Conservation (phyloP, 257 asterid species). For the Przewalskia tangutica region DNA sequence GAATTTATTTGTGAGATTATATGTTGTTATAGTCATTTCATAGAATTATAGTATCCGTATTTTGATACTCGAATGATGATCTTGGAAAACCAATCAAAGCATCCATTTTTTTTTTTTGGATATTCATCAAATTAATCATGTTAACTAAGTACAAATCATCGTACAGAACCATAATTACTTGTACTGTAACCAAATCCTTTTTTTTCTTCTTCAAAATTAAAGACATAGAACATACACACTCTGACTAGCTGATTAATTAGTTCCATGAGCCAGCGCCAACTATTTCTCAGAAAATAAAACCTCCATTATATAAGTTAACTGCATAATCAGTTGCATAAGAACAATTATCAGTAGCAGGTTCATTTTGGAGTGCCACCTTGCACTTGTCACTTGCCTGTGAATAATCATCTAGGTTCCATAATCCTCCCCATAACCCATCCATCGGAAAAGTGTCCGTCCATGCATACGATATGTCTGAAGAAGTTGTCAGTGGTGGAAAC, state of each 20-base stretch:
- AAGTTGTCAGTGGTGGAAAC: neutral
- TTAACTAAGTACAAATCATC: neutral
- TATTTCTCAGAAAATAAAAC: constrained; percentile 14
- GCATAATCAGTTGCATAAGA: constrained; percentile 15
- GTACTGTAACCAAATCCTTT: neutral
- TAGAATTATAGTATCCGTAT: neutral
- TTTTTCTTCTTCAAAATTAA: neutral
- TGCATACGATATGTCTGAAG: neutral
- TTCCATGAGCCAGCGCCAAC: neutral
- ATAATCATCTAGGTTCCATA: constrained; percentile 31
- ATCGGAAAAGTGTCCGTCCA: constrained; percentile 20
- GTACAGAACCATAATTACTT: neutral
- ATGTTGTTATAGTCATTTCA: neutral
- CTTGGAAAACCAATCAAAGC: neutral
- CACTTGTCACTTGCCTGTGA: constrained; percentile 11
- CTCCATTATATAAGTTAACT: constrained; percentile 18
- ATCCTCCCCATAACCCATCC: constrained; percentile 40
- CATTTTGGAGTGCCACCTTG: constrained; percentile 25
- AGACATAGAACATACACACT: neutral
- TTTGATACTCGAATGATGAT: neutral
- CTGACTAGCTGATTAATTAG: neutral
- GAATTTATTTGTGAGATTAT: neutral
- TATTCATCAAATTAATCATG: neutral
- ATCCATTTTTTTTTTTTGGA: neutral
- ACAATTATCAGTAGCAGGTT: constrained; percentile 1